Conservation (phyloP, 257 asterid species). For the Nicotiana noctiflora region DNA sequence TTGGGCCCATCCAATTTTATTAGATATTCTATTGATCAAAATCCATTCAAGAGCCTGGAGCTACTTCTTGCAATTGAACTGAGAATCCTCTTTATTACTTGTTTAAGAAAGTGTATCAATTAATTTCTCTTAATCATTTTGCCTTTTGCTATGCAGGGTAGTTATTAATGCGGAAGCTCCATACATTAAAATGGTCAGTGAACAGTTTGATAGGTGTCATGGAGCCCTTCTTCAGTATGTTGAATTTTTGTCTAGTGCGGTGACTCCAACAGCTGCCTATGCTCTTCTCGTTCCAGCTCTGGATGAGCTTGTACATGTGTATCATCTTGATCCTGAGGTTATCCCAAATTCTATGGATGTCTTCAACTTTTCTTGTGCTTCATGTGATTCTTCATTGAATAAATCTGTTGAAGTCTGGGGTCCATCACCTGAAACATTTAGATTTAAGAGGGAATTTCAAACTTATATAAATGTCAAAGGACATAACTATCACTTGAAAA, state of each 20-base stretch:
- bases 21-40: background rate
- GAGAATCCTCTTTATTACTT: background rate
- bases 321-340: constrained; percentile 99
- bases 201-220: constrained; percentile 96
- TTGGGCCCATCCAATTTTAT: background rate
- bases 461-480: background rate
- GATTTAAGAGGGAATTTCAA: background rate
- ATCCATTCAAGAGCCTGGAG: constrained; percentile 3
- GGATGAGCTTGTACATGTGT: constrained; percentile 83
- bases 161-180: constrained; percentile 85
- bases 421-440: background rate
- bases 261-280: constrained; percentile 66
- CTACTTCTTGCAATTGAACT: background rate
- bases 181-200: constrained; percentile 92
- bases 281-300: constrained; percentile 83
- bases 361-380: constrained; percentile 9
- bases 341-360: constrained; percentile 13
- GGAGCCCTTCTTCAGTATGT: constrained; percentile 98
- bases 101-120: background rate
- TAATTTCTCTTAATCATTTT: background rate
- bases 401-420: background rate
- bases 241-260: constrained; percentile 88
- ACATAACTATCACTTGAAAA: background rate
- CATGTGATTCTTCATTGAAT: background rate
- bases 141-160: constrained; percentile 50